A percentile compares a stretch with the other conserved stretches of the same genome.
Evolutionary conservation across 129 eudicot species (phyloP).

Genomic region (Flaveria linearis): DNA sequence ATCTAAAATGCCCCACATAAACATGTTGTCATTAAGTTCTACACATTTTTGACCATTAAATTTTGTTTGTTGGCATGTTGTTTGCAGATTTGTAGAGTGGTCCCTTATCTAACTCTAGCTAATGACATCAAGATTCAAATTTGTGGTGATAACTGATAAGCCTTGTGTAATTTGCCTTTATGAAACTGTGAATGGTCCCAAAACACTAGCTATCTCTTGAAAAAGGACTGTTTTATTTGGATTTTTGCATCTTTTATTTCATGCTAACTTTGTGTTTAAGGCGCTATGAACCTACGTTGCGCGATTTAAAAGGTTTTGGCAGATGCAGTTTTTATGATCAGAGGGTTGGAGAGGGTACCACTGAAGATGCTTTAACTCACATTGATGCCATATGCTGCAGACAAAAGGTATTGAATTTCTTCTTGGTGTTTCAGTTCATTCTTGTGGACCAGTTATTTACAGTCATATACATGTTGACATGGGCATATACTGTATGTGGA

Average conservation of each 20-base stretch:
- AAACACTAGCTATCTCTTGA: slow-evolving; percentile 34
- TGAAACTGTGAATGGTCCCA: slow-evolving; percentile 45
- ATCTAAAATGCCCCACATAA: slow-evolving; percentile 28
- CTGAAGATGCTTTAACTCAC: slow-evolving; percentile 26
- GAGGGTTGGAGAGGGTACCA: slow-evolving; percentile 12
- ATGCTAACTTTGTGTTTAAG: slow-evolving; percentile 23
- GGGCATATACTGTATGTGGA: neutral
- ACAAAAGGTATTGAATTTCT: slow-evolving; percentile 21
- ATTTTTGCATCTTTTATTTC: slow-evolving; percentile 22
- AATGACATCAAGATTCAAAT: slow-evolving; percentile 34
- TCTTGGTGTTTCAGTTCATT: slow-evolving; percentile 21
- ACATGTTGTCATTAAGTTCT: slow-evolving; percentile 21
- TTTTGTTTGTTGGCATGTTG: slow-evolving; percentile 35
- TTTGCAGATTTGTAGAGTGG: slow-evolving; percentile 44
- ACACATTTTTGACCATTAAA: slow-evolving; percentile 23
- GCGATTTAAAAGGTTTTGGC: slow-evolving; percentile 15
- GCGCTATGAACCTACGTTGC: slow-evolving; percentile 20
- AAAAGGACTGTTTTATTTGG: slow-evolving; percentile 29
- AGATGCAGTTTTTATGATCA: slow-evolving; percentile 8
- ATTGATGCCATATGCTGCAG: slow-evolving; percentile 24
- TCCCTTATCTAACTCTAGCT: slow-evolving; percentile 40
- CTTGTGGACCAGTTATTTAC: slow-evolving; percentile 11
- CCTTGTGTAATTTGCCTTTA: slow-evolving; percentile 21
- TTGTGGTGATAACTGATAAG: slow-evolving; percentile 37
- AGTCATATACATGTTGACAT: neutral